Evolutionary conservation across 495 filamentous ascomycete species (phyloP).

Genomic region (Tuber aestivum): DNA sequence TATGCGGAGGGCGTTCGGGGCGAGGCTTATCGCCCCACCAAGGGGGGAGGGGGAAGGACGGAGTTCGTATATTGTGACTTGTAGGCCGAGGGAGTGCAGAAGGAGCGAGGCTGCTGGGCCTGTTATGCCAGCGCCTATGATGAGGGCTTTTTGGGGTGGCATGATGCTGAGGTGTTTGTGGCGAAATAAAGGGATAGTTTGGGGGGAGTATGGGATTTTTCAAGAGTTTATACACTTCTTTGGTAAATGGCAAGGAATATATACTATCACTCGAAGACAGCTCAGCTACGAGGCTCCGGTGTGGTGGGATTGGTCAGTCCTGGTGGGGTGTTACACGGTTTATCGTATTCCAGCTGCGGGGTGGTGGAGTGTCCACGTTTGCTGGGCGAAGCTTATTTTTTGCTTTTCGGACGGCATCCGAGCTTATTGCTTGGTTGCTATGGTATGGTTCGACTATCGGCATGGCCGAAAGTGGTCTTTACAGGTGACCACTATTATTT

Average conservation of each 20-base stretch:
- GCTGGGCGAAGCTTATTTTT: neutral
- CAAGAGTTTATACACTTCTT: neutral
- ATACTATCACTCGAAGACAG: neutral
- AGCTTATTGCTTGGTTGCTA: neutral
- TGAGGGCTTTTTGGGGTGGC: neutral
- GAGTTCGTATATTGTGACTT: slow-evolving; percentile 52
- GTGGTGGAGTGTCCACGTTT: neutral
- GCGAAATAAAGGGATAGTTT: neutral
- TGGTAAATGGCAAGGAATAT: neutral
- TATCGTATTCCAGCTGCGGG: neutral
- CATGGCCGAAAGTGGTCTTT: neutral
- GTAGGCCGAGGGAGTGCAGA: slow-evolving; percentile 49
- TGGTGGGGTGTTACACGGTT: neutral
- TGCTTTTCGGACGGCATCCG: neutral
- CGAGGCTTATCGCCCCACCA: slow-evolving; percentile 59
- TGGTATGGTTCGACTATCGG: neutral
- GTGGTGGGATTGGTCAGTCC: neutral
- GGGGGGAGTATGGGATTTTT: neutral
- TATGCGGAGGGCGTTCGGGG: slow-evolving; percentile 56
- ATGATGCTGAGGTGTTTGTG: neutral
- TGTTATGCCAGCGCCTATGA: neutral
- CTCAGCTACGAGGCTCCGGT: neutral
- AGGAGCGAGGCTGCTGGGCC: slow-evolving; percentile 54
- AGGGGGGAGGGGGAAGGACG: slow-evolving; percentile 53
- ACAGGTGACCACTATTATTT: neutral